Evolutionary conservation across 192 early-diverging fungal species (phyloP).

Genomic region (Ramicandelaber brevisporus): DNA sequence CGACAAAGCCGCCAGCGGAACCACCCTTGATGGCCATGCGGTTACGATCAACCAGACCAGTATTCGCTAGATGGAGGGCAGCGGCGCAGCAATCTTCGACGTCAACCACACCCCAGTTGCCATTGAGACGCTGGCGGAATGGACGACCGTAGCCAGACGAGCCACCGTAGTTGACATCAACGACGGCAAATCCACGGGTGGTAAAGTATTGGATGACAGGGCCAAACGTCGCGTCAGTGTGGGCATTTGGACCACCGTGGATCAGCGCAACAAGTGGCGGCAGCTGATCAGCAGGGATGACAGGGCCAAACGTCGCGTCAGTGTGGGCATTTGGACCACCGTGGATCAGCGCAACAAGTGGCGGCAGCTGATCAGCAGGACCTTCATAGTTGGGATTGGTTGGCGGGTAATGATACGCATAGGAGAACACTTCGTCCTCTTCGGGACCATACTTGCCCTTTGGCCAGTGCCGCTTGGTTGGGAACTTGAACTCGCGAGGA

Average conservation of each 20-base stretch:
- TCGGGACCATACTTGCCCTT: no score
- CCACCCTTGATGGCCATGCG: constrained; percentile 39
- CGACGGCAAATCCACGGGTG: constrained; percentile 43
- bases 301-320: constrained; percentile 12
- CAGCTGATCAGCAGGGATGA: no score
- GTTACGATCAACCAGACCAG: constrained; percentile 25
- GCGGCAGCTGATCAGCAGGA: constrained; percentile 24
- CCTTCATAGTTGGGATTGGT: constrained; percentile 25
- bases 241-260: constrained; percentile 45
- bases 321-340: constrained; percentile 36
- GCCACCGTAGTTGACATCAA: constrained; percentile 58
- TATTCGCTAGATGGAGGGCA: constrained; percentile 26
- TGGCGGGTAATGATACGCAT: constrained; percentile 35
- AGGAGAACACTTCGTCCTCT: constrained; percentile 6
- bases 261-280: constrained; percentile 33
- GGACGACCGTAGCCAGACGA: constrained; percentile 45
- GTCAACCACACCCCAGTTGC: constrained; percentile 48
- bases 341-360: constrained; percentile 41
- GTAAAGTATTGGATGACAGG: constrained; percentile 45
- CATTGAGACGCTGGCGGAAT: constrained; percentile 41
- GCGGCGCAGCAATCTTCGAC: constrained; percentile 51
- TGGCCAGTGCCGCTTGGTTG: no score
- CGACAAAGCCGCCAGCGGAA: constrained; percentile 42
- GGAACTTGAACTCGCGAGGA: constrained; percentile 28
- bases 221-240: constrained; percentile 11